Conservation (phyloP, 1,284 basidiomycete species). For the Moniliella sp. region DNA sequence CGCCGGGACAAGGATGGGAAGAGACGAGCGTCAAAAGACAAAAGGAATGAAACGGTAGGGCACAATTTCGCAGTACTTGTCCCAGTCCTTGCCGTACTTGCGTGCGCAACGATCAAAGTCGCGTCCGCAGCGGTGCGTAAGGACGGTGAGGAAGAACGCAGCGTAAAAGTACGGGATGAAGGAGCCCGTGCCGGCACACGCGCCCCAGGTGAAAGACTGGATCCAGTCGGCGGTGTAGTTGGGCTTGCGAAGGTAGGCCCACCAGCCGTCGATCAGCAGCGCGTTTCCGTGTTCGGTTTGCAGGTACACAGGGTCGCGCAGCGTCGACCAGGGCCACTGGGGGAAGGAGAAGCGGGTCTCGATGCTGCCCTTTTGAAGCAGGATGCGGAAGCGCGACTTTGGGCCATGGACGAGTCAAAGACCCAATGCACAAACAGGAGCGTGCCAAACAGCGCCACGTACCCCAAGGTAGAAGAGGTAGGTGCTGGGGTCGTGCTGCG, state of each 20-base stretch:
- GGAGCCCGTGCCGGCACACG: constrained; percentile 57
- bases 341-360: constrained; percentile 63
- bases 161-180: constrained; percentile 69
- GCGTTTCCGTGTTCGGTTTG: constrained; percentile 86
- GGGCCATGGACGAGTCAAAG: constrained; percentile 83
- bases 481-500: constrained; percentile 63
- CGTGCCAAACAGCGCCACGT: constrained; percentile 39
- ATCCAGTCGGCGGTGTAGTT: constrained; percentile 52
- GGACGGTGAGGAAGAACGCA: constrained; percentile 22
- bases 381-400: constrained; percentile 97
- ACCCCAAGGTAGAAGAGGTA: constrained; percentile 60
- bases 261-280: constrained; percentile 64
- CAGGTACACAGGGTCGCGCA: constrained; percentile 71
- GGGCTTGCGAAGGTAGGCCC: constrained; percentile 43
- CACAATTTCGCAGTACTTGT: constrained; percentile 43
- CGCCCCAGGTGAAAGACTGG: constrained; percentile 59
- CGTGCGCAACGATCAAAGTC: constrained; percentile 46
- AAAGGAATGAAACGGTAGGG: constrained; percentile 21
- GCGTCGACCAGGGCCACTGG: constrained; percentile 63
- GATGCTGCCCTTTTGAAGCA: constrained; percentile 63
- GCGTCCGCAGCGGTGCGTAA: constrained; percentile 24
- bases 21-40: too few relatives aligned
- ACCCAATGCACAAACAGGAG: constrained; percentile 17
- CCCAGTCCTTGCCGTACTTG: constrained; percentile 93
- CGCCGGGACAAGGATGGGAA: too few relatives aligned